Base-by-base conservation (phyloP, 2,329 filamentous ascomycete genomes). In the Ascochyta clinopodiicola region DNA sequence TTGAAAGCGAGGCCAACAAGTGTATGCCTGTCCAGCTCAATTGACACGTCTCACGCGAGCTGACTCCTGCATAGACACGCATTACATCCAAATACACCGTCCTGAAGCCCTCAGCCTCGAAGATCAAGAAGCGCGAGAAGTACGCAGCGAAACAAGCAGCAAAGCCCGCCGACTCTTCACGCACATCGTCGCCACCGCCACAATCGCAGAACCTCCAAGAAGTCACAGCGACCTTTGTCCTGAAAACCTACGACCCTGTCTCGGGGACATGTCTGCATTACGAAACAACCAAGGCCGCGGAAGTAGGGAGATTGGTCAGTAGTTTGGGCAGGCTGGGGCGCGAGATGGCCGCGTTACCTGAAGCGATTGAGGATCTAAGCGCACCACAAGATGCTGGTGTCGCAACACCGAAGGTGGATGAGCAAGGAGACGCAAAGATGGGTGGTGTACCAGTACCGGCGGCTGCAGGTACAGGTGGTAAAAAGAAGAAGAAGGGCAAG, bases 81-180 rank as follows among this genome's bases (percentile, higher is more conserved):
- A 91, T 98, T 79, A 96, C 92, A 64, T 96, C 93, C 61, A 92
- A 90, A 82, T 99, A 98, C 86, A 88, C 86, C 73, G 87, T 94
- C 74, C 79, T 81, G 31, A 80, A 82, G 42, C 74, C 73, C 15
- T 66, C 64, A 9, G 44, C 69, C 43, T 63, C 68, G 39, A 72
- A 75, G 56, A 69, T 69, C 50, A 60, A 61, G 38, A 75, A 74
- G 59, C 71, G 71, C 51, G 60, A 71, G 59, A 69, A 68, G 42
- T 74, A 71, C 51, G 65, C 65, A 29, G 63, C 62, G 36, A 74
- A 72, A 51, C 61, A 61, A 32, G 56, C 64, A 35, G 62, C 65
- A 9, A 67, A 67, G 60, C 69, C 73, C 60, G 55, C 57, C 21
- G 57, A 67, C 24, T 47, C 51, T 7, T 40, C 44, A 53, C 66